Percentiles rank a stretch among this genome's conserved stretches.
phyloP scores from a whole-genome alignment of 2,329 filamentous ascomycete genomes.

The Neobulgaria alba region DNA sequence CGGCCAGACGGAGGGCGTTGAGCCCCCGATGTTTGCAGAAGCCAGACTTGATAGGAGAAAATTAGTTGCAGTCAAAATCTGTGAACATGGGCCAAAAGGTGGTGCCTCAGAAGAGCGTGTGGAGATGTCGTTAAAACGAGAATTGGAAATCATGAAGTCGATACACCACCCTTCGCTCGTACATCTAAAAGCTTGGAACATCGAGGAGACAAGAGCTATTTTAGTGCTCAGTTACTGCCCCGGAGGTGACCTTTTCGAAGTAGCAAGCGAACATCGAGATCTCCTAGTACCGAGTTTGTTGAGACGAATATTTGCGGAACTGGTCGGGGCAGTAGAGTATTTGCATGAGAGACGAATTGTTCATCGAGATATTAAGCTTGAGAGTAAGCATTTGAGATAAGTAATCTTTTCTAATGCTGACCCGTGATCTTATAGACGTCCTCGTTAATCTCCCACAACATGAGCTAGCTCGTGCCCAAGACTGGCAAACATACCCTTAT shows the following conservation, averaged over 20 bases:
- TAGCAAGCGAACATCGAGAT: constrained; percentile 66
- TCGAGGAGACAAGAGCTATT: constrained; percentile 72
- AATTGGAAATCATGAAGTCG: constrained; percentile 85
- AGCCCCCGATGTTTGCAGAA: constrained; percentile 14
- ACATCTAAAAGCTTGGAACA: constrained; percentile 84
- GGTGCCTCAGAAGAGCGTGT: constrained; percentile 89
- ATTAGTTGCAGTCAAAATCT: constrained; percentile 89
- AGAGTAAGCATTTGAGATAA: constrained; percentile 56
- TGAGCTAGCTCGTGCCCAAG: constrained; percentile 51
- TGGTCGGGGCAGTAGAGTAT: constrained; percentile 79
- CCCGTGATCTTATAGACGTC: constrained; percentile 52
- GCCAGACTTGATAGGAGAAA: constrained; percentile 57
- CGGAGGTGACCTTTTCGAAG: constrained; percentile 89
- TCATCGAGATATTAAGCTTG: constrained; percentile 94
- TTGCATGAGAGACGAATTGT: constrained; percentile 81
- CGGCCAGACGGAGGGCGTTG: constrained; percentile 20
- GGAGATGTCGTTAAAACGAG: constrained; percentile 86
- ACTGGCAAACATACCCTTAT: constrained; percentile 70
- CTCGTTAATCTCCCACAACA: constrained; percentile 73
- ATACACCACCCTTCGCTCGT: constrained; percentile 86
- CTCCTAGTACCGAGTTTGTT: constrained; percentile 62
- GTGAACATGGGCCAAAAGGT: constrained; percentile 87
- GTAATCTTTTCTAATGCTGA: constrained; percentile 10
- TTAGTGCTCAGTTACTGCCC: constrained; percentile 87
- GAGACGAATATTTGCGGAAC: constrained; percentile 79